Evolutionary conservation across 202 grass and related monocot species (phyloP).

Genomic region (Alloteropsis angusta): DNA sequence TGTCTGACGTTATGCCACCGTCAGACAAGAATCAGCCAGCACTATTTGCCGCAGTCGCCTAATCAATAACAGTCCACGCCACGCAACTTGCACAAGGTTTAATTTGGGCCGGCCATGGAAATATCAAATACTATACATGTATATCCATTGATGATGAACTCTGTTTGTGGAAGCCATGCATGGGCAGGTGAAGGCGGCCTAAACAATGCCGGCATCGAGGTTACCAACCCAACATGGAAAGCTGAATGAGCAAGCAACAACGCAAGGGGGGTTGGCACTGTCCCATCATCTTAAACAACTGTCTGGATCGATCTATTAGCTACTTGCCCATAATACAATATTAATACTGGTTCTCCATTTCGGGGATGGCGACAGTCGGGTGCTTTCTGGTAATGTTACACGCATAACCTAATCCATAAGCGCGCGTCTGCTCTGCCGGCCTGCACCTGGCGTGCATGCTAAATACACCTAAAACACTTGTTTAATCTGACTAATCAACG

Average conservation of each 20-base stretch:
- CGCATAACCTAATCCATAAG: slow-evolving; percentile 37
- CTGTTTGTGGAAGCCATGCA: slow-evolving; percentile 7
- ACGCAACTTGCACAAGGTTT: too few relatives aligned
- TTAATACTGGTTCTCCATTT: too few relatives aligned
- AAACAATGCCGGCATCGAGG: slow-evolving; percentile 22
- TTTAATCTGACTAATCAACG: slow-evolving; percentile 3
- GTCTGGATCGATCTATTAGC: background rate
- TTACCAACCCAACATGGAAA: slow-evolving; percentile 36
- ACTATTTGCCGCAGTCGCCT: background rate
- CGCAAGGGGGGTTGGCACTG: background rate
- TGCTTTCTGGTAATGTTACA: slow-evolving; percentile 7
- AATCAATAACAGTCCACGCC: background rate
- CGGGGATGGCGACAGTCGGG: slow-evolving; percentile 36
- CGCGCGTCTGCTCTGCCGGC: slow-evolving; percentile 18
- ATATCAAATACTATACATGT: too few relatives aligned
- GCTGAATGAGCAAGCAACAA: background rate
- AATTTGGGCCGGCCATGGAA: too few relatives aligned
- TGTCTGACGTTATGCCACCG: background rate
- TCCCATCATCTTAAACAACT: background rate
- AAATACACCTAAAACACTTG: background rate
- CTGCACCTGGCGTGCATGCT: background rate
- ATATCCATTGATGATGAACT: background rate
- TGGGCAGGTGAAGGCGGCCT: slow-evolving; percentile 28
- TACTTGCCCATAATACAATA: too few relatives aligned
- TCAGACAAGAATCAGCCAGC: slow-evolving; percentile 18